phyloP scores from a whole-genome alignment of 2,329 filamentous ascomycete species.

The Camptophora hylomeconis region DNA sequence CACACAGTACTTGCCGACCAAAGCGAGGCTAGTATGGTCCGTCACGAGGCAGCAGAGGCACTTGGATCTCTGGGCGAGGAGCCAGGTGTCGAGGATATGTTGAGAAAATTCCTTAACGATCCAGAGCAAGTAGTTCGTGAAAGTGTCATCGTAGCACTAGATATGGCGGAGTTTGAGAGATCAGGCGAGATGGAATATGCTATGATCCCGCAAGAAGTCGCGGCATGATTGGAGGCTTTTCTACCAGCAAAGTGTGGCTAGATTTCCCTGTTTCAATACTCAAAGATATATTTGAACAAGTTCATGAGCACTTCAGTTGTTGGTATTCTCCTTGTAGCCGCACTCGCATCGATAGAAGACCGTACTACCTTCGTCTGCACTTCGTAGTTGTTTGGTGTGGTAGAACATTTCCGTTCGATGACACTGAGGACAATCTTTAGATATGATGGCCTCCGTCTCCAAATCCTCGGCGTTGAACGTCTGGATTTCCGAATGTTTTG shows the following conservation, averaged over 20 bases:
- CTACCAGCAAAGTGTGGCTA: too few relatives aligned
- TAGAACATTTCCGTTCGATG: conserved; percentile 71
- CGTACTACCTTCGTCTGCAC: conserved; percentile 90
- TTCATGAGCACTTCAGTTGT: conserved; percentile 27
- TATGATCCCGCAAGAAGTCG: conserved; percentile 48
- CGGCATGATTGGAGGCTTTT: too few relatives aligned
- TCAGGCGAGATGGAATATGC: conserved; percentile 83
- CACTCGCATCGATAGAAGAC: conserved; percentile 84
- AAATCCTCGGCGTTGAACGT: conserved; percentile 65
- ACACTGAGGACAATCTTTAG: conserved; percentile 66
- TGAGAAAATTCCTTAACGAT: conserved; percentile 77
- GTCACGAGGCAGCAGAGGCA: conserved; percentile 93
- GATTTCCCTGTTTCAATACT: too few relatives aligned
- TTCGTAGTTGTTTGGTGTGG: conserved; percentile 71
- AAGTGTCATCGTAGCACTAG: conserved; percentile 85
- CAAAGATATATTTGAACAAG: too few relatives aligned
- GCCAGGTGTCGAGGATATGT: conserved; percentile 74
- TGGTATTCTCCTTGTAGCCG: conserved; percentile 49
- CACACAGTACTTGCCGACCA: conserved; percentile 63
- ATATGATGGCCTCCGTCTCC: conserved; percentile 56
- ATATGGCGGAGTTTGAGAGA: conserved; percentile 97
- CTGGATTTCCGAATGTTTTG: conserved; percentile 78
- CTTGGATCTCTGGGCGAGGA: conserved; percentile 88
- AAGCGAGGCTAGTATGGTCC: conserved; percentile 86
- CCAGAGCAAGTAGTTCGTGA: conserved; percentile 87